Evolutionary conservation across 2,329 filamentous ascomycete genomes (phyloP), one percentile per base, ranked within the genome.

Genomic region (Nemania sp.): DNA sequence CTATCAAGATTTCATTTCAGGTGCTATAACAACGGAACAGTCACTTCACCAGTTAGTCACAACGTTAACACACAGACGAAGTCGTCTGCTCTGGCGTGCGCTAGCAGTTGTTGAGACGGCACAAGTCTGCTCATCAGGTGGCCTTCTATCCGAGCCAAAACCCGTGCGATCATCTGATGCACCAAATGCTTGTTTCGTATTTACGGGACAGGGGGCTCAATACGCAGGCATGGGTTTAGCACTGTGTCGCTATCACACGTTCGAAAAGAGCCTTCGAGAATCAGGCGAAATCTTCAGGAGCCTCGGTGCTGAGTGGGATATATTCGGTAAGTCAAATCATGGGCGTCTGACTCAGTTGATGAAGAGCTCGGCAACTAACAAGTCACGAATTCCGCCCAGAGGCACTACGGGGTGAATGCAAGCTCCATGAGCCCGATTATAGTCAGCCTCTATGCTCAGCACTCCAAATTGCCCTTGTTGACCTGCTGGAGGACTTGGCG

Each of bases 391-490:
- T n/a, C n/a, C n/a, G n/a, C n/a, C n/a, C n/a, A 31, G 26, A 19
- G 19, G 15, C 2, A 62, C 69, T 20, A 12, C 19, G 17, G 22
- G 19, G 19, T 22, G 28, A 15, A 34, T 22, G 12, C 44, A 66
- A 41, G 37, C 53, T 1, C 57, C 66, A 0, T n/a, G n/a, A n/a
- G n/a, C n/a, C n/a, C n/a, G 51, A 59, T 6, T 52, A 64, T 9
- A 63, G 67, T 14, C 66, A 70, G 36, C 64, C 68, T 0, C 40
- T 66, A 2, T 68, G 61, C 4, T 68, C 67, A 0, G 65, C 60
- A 1, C 30, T 72, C 0, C 71, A 73, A 31, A 36, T 73, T 1
- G 68, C 66, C 1, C 24, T 41, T 0, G 42, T 52, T 3, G 15
- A 44, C 2, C 40, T 51, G 3, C 15, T 39, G 9, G 2, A 15